Percentiles rank a stretch among this genome's conserved stretches.
Conservation (phyloP, 495 filamentous ascomycete genomes). For the Hypoxylon intermedium region DNA sequence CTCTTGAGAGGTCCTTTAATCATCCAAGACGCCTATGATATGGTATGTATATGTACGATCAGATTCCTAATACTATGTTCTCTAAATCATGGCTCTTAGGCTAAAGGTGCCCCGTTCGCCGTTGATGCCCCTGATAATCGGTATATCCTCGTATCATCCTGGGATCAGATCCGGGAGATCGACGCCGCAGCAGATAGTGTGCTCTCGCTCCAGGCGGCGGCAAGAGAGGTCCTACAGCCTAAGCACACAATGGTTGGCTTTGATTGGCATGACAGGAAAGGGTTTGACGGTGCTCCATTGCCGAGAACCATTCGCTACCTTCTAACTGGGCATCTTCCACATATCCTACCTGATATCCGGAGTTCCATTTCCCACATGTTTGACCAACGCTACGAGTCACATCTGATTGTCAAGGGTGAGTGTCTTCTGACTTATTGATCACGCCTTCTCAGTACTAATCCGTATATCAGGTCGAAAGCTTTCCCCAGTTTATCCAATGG, state of each 20-base stretch:
- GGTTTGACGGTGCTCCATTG: slow-evolving; percentile 38
- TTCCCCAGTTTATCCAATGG: slow-evolving; percentile 11
- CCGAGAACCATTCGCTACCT: slow-evolving; percentile 38
- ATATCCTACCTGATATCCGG: slow-evolving; percentile 23
- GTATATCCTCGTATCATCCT: slow-evolving; percentile 36
- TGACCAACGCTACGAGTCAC: not conserved
- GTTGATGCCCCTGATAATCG: slow-evolving; percentile 34
- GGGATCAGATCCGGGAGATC: slow-evolving; percentile 40
- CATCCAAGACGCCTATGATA: too few relatives aligned
- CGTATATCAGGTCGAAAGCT: too few relatives aligned
- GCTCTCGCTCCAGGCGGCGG: slow-evolving; percentile 43
- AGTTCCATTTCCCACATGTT: too few relatives aligned
- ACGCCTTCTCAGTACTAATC: too few relatives aligned
- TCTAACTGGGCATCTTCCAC: slow-evolving; percentile 38
- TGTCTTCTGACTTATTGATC: not conserved
- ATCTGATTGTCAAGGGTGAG: slow-evolving; percentile 19
- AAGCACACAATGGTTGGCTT: slow-evolving; percentile 8
- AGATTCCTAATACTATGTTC: too few relatives aligned
- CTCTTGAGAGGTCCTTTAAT: too few relatives aligned
- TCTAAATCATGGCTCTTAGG: slow-evolving; percentile 1
- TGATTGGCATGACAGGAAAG: slow-evolving; percentile 29
- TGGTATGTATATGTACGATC: too few relatives aligned
- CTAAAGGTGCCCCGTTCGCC: slow-evolving; percentile 33
- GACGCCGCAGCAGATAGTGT: slow-evolving; percentile 32
- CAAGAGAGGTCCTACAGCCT: slow-evolving; percentile 19